Conservation (phyloP, 805 yeast species). For the Pichia nanzhaoensis region DNA sequence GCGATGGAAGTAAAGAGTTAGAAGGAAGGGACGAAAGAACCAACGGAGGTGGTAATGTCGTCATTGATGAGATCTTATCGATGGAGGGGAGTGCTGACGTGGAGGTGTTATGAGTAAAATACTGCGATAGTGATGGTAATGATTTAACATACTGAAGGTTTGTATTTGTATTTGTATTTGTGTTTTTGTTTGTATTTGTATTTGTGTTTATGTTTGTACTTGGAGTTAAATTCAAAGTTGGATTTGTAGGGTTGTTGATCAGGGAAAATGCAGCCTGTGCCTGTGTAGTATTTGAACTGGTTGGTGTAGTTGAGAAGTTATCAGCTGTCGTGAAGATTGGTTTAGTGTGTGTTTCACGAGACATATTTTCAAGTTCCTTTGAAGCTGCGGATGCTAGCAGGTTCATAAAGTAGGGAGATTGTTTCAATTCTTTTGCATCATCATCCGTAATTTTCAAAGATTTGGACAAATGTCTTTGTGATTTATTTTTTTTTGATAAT, state of each 20-base stretch:
- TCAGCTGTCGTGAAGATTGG: conserved; percentile 18
- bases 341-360: conserved; percentile 19
- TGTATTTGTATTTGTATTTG: background rate
- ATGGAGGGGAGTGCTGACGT: conserved; percentile 5
- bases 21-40: conserved; percentile 9
- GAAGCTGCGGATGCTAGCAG: conserved; percentile 49
- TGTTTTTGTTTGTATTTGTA: too few relatives aligned
- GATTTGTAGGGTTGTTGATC: background rate
- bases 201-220: too few relatives aligned
- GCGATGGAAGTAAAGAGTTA: too few relatives aligned
- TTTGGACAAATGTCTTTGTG: conserved; percentile 21
- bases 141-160: conserved; percentile 40
- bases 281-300: conserved; percentile 1
- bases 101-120: conserved; percentile 27
- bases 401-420: conserved; percentile 30
- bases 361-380: conserved; percentile 43
- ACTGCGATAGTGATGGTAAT: conserved; percentile 45
- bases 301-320: background rate
- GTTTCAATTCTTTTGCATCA: conserved; percentile 19
- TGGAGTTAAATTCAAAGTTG: too few relatives aligned
- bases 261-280: conserved; percentile 15
- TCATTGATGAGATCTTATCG: conserved; percentile 6
- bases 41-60: conserved; percentile 7
- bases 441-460: conserved; percentile 21
- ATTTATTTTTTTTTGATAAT: conserved; percentile 7